These are phyloP conservation scores for Cicer bijugum DNA, from an alignment of 306 rosid genomes.

Conservation along the genomic window DNA sequence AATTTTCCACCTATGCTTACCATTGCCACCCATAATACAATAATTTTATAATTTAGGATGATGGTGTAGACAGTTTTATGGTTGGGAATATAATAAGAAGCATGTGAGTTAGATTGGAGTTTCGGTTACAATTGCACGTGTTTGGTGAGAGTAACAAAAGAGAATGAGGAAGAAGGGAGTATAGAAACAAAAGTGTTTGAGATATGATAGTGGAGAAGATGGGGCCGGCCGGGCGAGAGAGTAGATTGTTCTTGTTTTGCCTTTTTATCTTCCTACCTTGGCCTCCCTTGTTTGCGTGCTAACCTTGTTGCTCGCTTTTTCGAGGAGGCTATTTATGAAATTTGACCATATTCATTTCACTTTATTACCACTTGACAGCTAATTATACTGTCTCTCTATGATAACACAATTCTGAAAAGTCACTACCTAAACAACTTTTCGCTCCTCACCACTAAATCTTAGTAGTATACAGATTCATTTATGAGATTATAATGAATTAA, in stretches of 20 bases:
- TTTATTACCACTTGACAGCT: background rate
- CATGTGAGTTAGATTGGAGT: background rate
- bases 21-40: conserved; percentile 66
- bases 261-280: background rate
- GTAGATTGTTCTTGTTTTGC: background rate
- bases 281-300: background rate
- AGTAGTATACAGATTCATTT: too few species aligned
- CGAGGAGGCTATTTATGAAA: background rate
- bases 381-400: background rate
- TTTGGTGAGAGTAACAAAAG: background rate
- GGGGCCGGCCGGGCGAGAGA: background rate
- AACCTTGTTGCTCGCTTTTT: background rate
- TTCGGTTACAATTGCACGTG: background rate
- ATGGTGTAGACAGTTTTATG: background rate
- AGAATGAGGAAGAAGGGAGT: too few species aligned
- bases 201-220: background rate
- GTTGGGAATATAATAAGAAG: background rate
- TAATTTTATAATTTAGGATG: background rate
- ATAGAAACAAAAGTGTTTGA: background rate
- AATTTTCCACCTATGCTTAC: conserved; percentile 74
- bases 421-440: background rate
- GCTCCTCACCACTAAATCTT: too few species aligned
- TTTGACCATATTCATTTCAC: background rate
- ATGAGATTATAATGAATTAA: too few species aligned
- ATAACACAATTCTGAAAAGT: background rate